phyloP scores from a whole-genome alignment of 139 green algal species.

The Microglena sp. region DNA sequence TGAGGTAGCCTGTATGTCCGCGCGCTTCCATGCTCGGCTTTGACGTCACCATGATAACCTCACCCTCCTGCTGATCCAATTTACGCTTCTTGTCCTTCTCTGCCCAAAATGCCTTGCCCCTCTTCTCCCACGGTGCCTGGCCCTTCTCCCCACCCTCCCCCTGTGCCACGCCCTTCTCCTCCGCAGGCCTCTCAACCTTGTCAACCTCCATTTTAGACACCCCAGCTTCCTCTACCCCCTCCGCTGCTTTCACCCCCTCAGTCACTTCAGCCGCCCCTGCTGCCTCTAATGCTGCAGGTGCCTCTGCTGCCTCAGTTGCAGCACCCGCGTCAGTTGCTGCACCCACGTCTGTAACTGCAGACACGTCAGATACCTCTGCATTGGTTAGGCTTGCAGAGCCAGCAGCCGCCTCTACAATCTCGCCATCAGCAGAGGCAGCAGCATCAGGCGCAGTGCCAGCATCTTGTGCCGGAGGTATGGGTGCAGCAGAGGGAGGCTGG shows the following conservation, averaged over 20 bases:
- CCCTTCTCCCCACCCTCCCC: neutral
- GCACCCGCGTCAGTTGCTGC: neutral
- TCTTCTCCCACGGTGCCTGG: neutral
- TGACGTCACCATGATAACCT: neutral
- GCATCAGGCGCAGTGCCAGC: neutral
- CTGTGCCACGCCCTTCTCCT: neutral
- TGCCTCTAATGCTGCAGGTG: neutral
- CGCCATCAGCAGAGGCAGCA: too few species aligned
- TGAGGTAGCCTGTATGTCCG: conserved; percentile 85
- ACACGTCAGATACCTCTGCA: neutral
- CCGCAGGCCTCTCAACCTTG: neutral
- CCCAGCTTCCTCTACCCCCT: neutral
- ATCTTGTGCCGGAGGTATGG: neutral
- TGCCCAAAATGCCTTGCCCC: too few species aligned
- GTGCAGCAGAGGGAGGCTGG: neutral
- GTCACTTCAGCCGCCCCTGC: neutral
- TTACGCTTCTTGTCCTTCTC: too few species aligned
- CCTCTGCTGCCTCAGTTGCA: neutral
- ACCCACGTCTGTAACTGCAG: neutral
- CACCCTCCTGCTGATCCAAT: neutral
- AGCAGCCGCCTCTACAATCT: too few species aligned
- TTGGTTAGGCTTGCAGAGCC: too few species aligned
- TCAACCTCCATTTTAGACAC: conserved; percentile 1
- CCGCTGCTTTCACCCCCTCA: neutral
- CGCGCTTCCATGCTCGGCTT: conserved; percentile 43